phyloP scores from a whole-genome alignment of 176 grass and related monocot species.

The Avena atlantica region DNA sequence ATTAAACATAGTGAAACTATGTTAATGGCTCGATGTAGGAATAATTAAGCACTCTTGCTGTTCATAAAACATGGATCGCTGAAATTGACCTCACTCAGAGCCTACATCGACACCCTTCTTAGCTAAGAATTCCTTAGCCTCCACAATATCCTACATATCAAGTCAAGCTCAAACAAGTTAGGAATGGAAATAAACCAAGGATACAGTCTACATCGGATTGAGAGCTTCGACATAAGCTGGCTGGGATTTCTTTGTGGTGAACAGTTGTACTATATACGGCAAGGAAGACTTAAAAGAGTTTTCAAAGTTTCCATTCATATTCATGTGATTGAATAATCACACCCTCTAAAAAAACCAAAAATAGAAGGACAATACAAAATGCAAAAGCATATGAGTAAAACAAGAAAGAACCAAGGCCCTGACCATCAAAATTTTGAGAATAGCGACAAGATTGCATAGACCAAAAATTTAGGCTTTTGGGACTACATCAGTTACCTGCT shows the following conservation, averaged over 20 bases:
- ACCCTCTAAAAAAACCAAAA: not conserved
- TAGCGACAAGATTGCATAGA: not conserved
- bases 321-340: no score
- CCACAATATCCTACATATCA: conserved; percentile 65
- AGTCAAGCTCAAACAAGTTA: conserved; percentile 17
- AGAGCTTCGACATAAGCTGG: no score
- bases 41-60: conserved; percentile 9
- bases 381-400: not conserved
- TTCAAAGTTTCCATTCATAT: not conserved
- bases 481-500: conserved; percentile 61
- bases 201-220: no score
- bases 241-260: no score
- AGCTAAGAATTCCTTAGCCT: conserved; percentile 73
- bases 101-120: conserved; percentile 71
- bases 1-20: not conserved
- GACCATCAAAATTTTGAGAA: conserved; percentile 4
- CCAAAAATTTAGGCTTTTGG: not conserved
- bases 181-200: not conserved
- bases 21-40: not conserved
- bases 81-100: conserved; percentile 53
- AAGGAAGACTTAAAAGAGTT: not conserved
- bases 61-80: not conserved
- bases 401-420: not conserved
- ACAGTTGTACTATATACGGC: no score
- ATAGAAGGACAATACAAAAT: not conserved